Evolutionary conservation across 768 basidiomycete species (phyloP), one percentile per base, ranked within the genome.

Genomic region (Pleurotus eryngii): DNA sequence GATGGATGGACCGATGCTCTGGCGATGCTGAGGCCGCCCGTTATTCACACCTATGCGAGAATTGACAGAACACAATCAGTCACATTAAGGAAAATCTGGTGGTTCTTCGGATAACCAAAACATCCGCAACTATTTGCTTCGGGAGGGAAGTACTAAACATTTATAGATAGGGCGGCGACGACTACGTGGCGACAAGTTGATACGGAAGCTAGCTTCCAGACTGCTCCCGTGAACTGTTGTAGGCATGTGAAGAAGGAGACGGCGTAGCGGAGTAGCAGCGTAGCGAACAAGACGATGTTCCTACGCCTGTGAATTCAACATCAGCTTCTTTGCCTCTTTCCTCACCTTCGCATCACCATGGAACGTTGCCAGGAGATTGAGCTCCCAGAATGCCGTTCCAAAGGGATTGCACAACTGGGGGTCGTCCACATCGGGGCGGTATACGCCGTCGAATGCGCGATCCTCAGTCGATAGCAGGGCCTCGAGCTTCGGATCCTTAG

Each of bases 401-500:
- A 96, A 92, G 37, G 92, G 82, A 69, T 87, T 83, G 64, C 81
- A 82, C 27, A 93, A 74, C 65, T 92, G 87, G 48, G 95, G 95
- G 72, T 98, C 95, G 64, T 96, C 90, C 45, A 96, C 75, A 53
- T 93, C 87, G 0, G 89, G 81, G 24, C 87, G 82, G 71, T 95
- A 97, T 26, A 91, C 77, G 3, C 97, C 97, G 69, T 95, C 88
- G 53, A 80, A 81, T 30, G 82, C 83, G 57, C 93, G 79, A 71
- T 98, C 97, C 61, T 93, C 92, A 0, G 93, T 92, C 53, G 87
- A 84, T 22, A 99, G 74, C 61, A 99, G 77, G 27, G 86, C 89
- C 68, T 91, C 92, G 8, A 98, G 79, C 70, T 85, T 87, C 5
- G 86, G 76, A 62, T 98, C 90, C 65, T 86, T 87, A 48, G 80